phyloP scores from a whole-genome alignment of 2,329 filamentous ascomycete genomes.

The Elsinoe necatrix region DNA sequence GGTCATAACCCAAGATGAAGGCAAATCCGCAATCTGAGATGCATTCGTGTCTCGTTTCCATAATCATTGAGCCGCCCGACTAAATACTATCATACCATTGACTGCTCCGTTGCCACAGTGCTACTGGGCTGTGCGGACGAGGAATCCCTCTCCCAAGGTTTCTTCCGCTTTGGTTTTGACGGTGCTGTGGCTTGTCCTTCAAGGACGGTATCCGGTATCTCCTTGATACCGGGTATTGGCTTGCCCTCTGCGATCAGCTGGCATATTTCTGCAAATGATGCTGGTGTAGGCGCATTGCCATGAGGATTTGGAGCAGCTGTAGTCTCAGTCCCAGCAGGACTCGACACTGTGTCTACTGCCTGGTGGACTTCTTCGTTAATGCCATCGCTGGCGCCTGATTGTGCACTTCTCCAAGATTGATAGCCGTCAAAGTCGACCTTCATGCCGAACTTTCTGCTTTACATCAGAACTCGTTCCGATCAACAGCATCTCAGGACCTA shows the following conservation, averaged over 20 bases:
- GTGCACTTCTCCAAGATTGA: slow-evolving; percentile 50
- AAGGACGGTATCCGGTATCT: slow-evolving; percentile 74
- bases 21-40: not conserved
- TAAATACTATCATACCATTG: not conserved
- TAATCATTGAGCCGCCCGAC: not conserved
- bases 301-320: slow-evolving; percentile 4
- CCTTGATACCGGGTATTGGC: slow-evolving; percentile 75
- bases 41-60: not conserved
- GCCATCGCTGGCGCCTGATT: slow-evolving; percentile 20
- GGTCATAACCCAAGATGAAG: not conserved
- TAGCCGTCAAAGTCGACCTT: slow-evolving; percentile 60
- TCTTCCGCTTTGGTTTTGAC: slow-evolving; percentile 47
- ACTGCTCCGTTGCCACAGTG: not conserved
- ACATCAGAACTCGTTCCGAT: slow-evolving; percentile 2
- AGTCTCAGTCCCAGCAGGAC: slow-evolving; percentile 15
- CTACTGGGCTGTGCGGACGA: not conserved
- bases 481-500: slow-evolving; percentile 21
- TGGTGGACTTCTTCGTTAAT: not conserved
- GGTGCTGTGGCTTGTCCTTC: slow-evolving; percentile 56
- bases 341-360: slow-evolving; percentile 5
- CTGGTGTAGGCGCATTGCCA: slow-evolving; percentile 62
- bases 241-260: slow-evolving; percentile 75
- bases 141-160: slow-evolving; percentile 70
- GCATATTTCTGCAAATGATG: slow-evolving; percentile 76
- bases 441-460: slow-evolving; percentile 35